Conservation (phyloP, 202 grass and related monocot species). For the Schoenoplectus triqueter region DNA sequence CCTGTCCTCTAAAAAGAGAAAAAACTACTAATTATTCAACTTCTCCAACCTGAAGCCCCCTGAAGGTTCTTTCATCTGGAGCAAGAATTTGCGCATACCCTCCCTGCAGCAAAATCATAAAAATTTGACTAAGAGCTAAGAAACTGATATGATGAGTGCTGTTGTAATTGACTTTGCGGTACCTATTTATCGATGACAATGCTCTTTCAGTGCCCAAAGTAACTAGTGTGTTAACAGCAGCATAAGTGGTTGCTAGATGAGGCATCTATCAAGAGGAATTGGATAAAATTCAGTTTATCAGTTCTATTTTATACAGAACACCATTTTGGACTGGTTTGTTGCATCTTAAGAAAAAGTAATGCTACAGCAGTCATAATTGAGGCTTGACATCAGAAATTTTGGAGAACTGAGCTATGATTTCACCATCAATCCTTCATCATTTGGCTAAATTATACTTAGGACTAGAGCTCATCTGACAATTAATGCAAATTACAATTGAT, state of each 20-base stretch:
- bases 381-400: neutral
- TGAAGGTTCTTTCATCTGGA: conserved; percentile 81
- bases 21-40: neutral
- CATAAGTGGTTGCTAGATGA: conserved; percentile 98
- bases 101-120: conserved; percentile 57
- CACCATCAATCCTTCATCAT: neutral
- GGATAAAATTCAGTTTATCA: conserved; percentile 4
- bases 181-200: conserved; percentile 95
- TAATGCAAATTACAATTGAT: conserved; percentile 21
- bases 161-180: conserved; percentile 24
- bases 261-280: conserved; percentile 60
- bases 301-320: neutral
- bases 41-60: conserved; percentile 78
- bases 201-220: conserved; percentile 80
- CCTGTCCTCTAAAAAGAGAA: conserved; percentile 6
- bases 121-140: conserved; percentile 20
- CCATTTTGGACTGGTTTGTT: conserved; percentile 1
- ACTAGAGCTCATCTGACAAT: neutral
- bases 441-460: neutral
- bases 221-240: conserved; percentile 87
- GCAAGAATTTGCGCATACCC: conserved; percentile 68
- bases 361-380: conserved; percentile 19
- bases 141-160: conserved; percentile 8
- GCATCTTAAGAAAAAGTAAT: neutral
- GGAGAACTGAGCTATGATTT: neutral